Evolutionary conservation across 495 filamentous ascomycete species (phyloP), one percentile per base, ranked within the genome.

Genomic region (Astrocystis sublimbata): DNA sequence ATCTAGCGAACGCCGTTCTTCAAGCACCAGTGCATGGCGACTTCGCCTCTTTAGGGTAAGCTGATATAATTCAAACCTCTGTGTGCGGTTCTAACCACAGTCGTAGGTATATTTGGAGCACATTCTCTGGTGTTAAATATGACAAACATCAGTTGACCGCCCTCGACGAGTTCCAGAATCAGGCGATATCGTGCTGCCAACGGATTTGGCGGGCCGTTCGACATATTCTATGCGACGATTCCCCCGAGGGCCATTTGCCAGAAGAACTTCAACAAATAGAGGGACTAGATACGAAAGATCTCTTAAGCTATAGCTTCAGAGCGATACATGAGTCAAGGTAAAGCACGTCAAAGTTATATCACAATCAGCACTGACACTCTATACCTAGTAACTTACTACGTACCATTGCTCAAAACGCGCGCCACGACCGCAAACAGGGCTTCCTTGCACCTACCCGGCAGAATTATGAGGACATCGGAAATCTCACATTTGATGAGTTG

Each of bases 231-330:
- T 98, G 94, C 66, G 85, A 91, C 63, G 93, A 96, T 67, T 93
- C 93, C 10, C 94, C 94, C 0, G 93, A 97, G 72, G 93, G 94
- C 2, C 86, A 93, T 72, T 77, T 90, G 1, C 89, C 91, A 2
- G 85, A 90, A 63, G 86, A 91, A 7, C 67, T 87, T 17, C 89
- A 93, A 55, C 83, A 84, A 9, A 76, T 79, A n/a, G 81, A 88
- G 23, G 88, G 88, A 2, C 72, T 86, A 0, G 84, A 87, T 47
- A 93, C 92, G 0, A 96, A 97, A 68, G 91, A 93, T 68, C 79
- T 92, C 33, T 77, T 98, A 46, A 96, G 92, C 31, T 98, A 96
- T 69, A 93, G 89, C 43, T 98, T 96, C 84, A 85, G 94, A 66
- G 92, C 91, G 0, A 78, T 97, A 21, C 92, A 96, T 55, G 94